phyloP scores from a whole-genome alignment of 169 alveolate genomes.

The Besnoitia besnoiti region DNA sequence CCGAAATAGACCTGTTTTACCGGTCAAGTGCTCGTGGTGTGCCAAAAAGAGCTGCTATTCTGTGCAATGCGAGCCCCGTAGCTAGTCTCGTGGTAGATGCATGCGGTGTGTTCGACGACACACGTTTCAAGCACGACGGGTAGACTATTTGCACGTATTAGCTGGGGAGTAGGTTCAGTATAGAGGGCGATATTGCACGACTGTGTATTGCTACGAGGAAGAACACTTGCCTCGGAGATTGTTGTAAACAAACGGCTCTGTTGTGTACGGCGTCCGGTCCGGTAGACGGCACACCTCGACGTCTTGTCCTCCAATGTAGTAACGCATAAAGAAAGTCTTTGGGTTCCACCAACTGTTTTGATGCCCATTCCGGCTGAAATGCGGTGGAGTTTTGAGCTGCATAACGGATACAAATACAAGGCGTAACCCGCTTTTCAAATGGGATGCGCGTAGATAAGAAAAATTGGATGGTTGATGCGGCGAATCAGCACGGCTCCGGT shows the following conservation, averaged over 20 bases:
- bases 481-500: too few species aligned
- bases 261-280: conserved; percentile 12
- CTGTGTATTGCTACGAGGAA: background rate
- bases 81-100: too few species aligned
- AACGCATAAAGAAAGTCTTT: conserved; percentile 32
- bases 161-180: background rate
- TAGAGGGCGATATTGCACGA: background rate
- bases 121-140: too few species aligned
- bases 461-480: too few species aligned
- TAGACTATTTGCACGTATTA: too few species aligned
- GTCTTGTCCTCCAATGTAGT: conserved; percentile 57
- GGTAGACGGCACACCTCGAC: conserved; percentile 15
- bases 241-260: conserved; percentile 33
- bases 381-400: conserved; percentile 29
- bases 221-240: conserved; percentile 14
- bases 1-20: too few species aligned
- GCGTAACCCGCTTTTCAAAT: background rate
- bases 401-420: background rate
- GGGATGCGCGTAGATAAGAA: too few species aligned
- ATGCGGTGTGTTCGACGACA: background rate
- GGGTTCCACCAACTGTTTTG: conserved; percentile 10
- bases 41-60: too few species aligned
- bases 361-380: background rate
- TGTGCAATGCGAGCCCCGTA: too few species aligned
- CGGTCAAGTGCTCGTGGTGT: too few species aligned